Conservation (phyloP, 495 filamentous ascomycete species). For the Aspergillus asperescens region DNA sequence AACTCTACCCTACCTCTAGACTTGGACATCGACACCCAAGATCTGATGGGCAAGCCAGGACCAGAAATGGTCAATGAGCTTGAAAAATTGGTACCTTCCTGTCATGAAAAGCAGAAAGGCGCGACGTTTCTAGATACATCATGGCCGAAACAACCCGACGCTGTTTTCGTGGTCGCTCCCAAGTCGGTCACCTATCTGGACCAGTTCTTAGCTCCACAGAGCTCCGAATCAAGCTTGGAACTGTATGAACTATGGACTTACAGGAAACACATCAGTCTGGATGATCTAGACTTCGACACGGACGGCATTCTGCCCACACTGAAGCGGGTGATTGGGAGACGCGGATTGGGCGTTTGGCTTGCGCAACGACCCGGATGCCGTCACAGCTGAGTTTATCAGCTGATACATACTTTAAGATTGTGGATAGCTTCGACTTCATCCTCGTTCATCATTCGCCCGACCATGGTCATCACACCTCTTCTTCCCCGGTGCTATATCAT, state of each 20-base stretch:
- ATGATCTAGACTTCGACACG: conserved; percentile 84
- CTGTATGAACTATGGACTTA: conserved; percentile 69
- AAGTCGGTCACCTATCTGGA: conserved; percentile 67
- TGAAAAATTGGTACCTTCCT: conserved; percentile 48
- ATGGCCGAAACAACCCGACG: conserved; percentile 27
- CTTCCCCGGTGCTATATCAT: not conserved
- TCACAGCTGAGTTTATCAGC: conserved; percentile 1
- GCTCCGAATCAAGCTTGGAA: conserved; percentile 18
- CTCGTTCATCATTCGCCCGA: not conserved
- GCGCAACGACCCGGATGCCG: conserved; percentile 16
- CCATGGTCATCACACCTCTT: not conserved
- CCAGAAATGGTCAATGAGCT: conserved; percentile 56
- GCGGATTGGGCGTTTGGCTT: conserved; percentile 75
- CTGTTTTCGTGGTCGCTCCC: conserved; percentile 62
- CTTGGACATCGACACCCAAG: conserved; percentile 59
- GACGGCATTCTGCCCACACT: conserved; percentile 79
- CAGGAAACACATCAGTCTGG: conserved; percentile 73
- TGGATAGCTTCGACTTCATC: not conserved
- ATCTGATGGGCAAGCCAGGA: conserved; percentile 77
- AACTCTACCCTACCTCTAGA: conserved; percentile 50
- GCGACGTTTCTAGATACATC: not conserved
- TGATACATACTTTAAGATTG: not conserved
- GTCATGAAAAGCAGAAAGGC: conserved; percentile 24
- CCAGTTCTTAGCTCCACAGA: conserved; percentile 42
- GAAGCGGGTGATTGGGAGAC: conserved; percentile 66